Base-by-base conservation (phyloP, 2,329 filamentous ascomycete species). In the Nigrospora sphaerica region DNA sequence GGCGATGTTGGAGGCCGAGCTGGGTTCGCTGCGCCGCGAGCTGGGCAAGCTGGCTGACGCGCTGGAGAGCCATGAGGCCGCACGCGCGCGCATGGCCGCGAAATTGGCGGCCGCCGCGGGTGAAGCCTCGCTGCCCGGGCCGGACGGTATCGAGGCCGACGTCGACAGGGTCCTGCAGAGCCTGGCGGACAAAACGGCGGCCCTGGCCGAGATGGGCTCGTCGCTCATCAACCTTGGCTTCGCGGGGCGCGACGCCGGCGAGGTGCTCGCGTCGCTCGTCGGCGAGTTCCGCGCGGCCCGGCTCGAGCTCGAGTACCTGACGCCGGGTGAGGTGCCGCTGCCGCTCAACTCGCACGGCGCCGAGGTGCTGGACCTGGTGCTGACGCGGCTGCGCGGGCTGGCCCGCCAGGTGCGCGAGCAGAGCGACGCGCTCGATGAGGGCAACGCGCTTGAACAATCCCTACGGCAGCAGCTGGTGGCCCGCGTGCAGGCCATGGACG, bases 251-350 rank as follows among this genome's bases (percentile, higher is more conserved):
- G 72, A 78, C 49, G 69, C 72, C 0, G 46, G 62, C n/a, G 71
- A 73, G n/a, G 70, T 77, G 47, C 56, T 83, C 9, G 50, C 64
- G 2, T 67, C 72, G 0, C 68, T 84, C 12, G 59, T 68, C 0
- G 51, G 65, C 2, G 69, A 73, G 2, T 77, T 84, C 62, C 75
- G 79, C 17, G 61, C 73, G 2, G 80, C 79, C 1, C 72, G 80
- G 1, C 63, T 83, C 0, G 79, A 83, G 53, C 71, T 83, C 3
- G 80, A 83, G 58, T 82, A 82, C 54, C 68, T 83, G 17, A 76
- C 72, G 0, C 80, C 80, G 0, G 80, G 79, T 6, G 80, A 83
- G 57, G 64, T 75, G n/a, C 55, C 69, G 0, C 67, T 80, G 1
- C 75, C 78, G 0, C 63, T 80, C 0, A 71, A 70, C 0, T 71